A percentile compares a stretch with the other conserved stretches of the same genome.
phyloP scores from a whole-genome alignment of 805 yeast species.

The Ogataea philodendri region DNA sequence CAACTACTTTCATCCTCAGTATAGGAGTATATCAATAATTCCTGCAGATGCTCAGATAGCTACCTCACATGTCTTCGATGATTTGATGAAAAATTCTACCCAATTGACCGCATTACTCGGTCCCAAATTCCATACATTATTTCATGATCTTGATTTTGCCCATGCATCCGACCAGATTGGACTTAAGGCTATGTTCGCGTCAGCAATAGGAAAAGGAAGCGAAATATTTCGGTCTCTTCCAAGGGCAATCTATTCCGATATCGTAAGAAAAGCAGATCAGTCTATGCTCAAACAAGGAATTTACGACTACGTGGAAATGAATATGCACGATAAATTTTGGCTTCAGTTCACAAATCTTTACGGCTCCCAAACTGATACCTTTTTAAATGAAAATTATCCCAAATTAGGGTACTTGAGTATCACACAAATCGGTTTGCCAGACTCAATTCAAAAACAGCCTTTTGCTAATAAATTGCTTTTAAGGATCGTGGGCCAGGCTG shows the following conservation, averaged over 20 bases:
- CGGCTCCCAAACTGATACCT: constrained; percentile 15
- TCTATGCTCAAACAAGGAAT: constrained; percentile 51
- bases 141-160: constrained; percentile 38
- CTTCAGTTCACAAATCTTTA: constrained; percentile 30
- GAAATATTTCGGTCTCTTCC: constrained; percentile 35
- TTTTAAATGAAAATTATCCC: constrained; percentile 33
- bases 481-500: no score
- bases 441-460: constrained; percentile 13
- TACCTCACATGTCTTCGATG: constrained; percentile 33
- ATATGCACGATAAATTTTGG: constrained; percentile 70
- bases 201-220: constrained; percentile 33
- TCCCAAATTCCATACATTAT: constrained; percentile 38
- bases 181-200: constrained; percentile 30
- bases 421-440: constrained; percentile 50
- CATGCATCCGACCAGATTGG: constrained; percentile 28
- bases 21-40: no score
- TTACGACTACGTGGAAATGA: constrained; percentile 69
- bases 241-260: constrained; percentile 26
- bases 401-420: constrained; percentile 42
- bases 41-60: constrained; percentile 1
- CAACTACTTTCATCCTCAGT: no score
- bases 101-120: constrained; percentile 38
- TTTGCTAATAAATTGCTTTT: constrained; percentile 18
- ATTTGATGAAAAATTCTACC: constrained; percentile 41
- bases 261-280: constrained; percentile 24